phyloP scores from a whole-genome alignment of 2,329 filamentous ascomycete genomes.

The Thermothelomyces thermophilus region DNA sequence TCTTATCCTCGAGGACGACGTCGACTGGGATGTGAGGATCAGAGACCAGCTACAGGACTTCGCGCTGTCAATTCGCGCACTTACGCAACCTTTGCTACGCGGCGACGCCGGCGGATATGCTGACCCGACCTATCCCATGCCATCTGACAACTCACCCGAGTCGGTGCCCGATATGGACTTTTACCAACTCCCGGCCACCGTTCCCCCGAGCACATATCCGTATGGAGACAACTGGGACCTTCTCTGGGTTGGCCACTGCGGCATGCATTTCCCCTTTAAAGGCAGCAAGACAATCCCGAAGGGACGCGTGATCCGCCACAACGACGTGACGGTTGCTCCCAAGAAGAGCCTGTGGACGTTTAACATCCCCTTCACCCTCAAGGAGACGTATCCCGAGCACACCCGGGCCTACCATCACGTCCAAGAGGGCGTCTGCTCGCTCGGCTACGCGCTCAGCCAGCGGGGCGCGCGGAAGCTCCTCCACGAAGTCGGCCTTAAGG shows the following conservation, averaged over 20 bases:
- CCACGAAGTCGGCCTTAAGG: constrained; percentile 35
- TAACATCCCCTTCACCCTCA: constrained; percentile 29
- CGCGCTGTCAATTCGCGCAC: constrained; percentile 21
- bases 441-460: constrained; percentile 38
- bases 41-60: constrained; percentile 34
- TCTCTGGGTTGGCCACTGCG: constrained; percentile 44
- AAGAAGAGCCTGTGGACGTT: constrained; percentile 29
- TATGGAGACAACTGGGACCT: constrained; percentile 47
- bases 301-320: constrained; percentile 28
- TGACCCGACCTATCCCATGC: constrained; percentile 27
- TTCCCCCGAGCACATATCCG: constrained; percentile 29
- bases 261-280: constrained; percentile 27
- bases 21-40: constrained; percentile 43
- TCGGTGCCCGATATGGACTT: constrained; percentile 18
- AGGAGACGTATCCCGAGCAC: constrained; percentile 33
- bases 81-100: constrained; percentile 25
- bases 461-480: constrained; percentile 35
- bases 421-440: constrained; percentile 35
- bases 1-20: constrained; percentile 42
- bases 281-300: constrained; percentile 22
- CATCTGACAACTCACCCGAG: constrained; percentile 1
- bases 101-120: constrained; percentile 14
- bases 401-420: constrained; percentile 38
- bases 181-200: constrained; percentile 18
- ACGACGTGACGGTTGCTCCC: constrained; percentile 32